Evolutionary conservation across 371 early-diverging fungal species (phyloP).

Genomic region (Parasitella parasitica): DNA sequence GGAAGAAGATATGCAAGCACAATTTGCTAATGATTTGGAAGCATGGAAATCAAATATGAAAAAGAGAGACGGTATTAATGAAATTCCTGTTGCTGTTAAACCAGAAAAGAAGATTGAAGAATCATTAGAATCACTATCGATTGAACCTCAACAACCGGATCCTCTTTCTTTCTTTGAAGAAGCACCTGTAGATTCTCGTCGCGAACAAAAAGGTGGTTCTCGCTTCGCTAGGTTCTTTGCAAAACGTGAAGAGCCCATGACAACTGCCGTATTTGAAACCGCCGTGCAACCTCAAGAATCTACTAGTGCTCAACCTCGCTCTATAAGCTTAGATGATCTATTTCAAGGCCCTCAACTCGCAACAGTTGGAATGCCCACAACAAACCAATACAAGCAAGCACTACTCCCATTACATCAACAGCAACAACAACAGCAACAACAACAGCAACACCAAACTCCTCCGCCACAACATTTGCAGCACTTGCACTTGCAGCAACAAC

Average conservation of each 20-base stretch:
- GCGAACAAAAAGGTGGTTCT: slow-evolving; percentile 48
- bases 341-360: slow-evolving; percentile 34
- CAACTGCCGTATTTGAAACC: not conserved
- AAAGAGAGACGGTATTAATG: slow-evolving; percentile 44
- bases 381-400: not conserved
- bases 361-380: not conserved
- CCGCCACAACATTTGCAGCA: not conserved
- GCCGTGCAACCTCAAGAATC: not conserved
- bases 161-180: slow-evolving; percentile 21
- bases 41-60: slow-evolving; percentile 68
- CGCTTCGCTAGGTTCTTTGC: slow-evolving; percentile 69
- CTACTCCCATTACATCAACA: not conserved
- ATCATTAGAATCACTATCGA: not conserved
- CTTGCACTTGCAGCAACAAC: not conserved
- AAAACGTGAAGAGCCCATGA: slow-evolving; percentile 38
- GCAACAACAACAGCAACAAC: not conserved
- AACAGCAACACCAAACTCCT: not conserved
- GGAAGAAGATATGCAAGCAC: slow-evolving; percentile 31
- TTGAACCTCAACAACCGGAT: not conserved
- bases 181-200: slow-evolving; percentile 8
- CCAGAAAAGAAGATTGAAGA: slow-evolving; percentile 1
- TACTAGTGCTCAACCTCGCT: slow-evolving; percentile 18
- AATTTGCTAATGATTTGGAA: slow-evolving; percentile 57
- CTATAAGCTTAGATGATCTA: slow-evolving; percentile 54
- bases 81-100: not conserved